These are phyloP conservation scores for Orbilia javanica DNA, from an alignment of 2,329 filamentous ascomycete genomes.

Conservation along the genomic window DNA sequence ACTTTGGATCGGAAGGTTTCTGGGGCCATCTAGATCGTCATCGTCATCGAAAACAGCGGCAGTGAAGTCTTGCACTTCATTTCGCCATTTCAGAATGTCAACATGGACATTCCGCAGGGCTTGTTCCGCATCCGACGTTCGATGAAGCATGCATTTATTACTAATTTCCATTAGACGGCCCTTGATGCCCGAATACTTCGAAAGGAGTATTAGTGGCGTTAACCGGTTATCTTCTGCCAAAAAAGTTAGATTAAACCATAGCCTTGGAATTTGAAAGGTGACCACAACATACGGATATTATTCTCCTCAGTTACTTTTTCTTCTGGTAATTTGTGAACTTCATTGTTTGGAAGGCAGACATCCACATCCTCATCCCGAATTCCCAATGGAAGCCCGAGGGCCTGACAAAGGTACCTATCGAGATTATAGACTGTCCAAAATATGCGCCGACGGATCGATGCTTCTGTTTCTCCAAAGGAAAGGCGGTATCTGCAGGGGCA, in stretches of 20 bases:
- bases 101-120: constrained; percentile 67
- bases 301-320: constrained; percentile 48
- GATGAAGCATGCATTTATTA: constrained; percentile 69
- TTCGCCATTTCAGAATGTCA: constrained; percentile 70
- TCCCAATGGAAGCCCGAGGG: constrained; percentile 70
- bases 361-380: constrained; percentile 73
- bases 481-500: constrained; percentile 69
- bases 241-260: neutral
- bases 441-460: constrained; percentile 68
- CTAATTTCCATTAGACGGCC: constrained; percentile 70
- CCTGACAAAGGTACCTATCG: constrained; percentile 71
- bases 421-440: constrained; percentile 73
- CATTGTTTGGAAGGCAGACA: constrained; percentile 70
- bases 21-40: constrained; percentile 63
- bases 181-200: constrained; percentile 69
- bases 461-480: constrained; percentile 69
- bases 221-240: constrained; percentile 61
- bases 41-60: constrained; percentile 27
- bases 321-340: constrained; percentile 65
- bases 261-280: neutral
- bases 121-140: constrained; percentile 66
- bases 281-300: constrained; percentile 5
- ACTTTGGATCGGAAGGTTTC: constrained; percentile 8
- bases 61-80: constrained; percentile 69
- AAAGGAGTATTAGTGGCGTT: constrained; percentile 65